Percentiles rank a stretch among this genome's conserved stretches.
These are phyloP conservation scores for Xylariales sp. DNA, from an alignment of 2,329 filamentous ascomycete genomes.

Conservation along the genomic window DNA sequence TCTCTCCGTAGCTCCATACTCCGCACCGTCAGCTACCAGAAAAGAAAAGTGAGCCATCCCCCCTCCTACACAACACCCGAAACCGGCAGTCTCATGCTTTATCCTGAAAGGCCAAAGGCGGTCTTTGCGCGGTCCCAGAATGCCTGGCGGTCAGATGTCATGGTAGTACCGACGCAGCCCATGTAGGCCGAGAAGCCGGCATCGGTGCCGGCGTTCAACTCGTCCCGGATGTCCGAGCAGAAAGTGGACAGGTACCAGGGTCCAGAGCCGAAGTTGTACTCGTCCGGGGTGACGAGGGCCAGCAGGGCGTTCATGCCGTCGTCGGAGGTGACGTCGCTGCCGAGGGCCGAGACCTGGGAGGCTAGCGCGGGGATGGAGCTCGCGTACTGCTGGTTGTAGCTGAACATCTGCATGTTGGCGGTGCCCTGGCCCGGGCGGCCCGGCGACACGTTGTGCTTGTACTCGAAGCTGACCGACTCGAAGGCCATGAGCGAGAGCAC, in stretches of 20 bases:
- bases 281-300: slow-evolving; percentile 38
- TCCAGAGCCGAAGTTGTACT: slow-evolving; percentile 50
- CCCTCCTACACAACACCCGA: no score
- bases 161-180: slow-evolving; percentile 37
- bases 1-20: no score
- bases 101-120: slow-evolving; percentile 42
- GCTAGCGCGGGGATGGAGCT: slow-evolving; percentile 33
- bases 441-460: slow-evolving; percentile 60
- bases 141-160: slow-evolving; percentile 26
- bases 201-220: slow-evolving; percentile 32
- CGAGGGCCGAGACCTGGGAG: slow-evolving; percentile 23
- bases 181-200: slow-evolving; percentile 41
- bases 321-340: slow-evolving; percentile 15
- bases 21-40: no score
- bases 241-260: slow-evolving; percentile 46
- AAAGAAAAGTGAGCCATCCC: no score
- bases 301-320: slow-evolving; percentile 35
- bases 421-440: slow-evolving; percentile 68
- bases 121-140: slow-evolving; percentile 43
- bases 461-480: slow-evolving; percentile 67
- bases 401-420: slow-evolving; percentile 46
- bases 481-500: slow-evolving; percentile 66
- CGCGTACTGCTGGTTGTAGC: slow-evolving; percentile 45
- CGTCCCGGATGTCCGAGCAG: slow-evolving; percentile 30
- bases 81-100: no score